A percentile compares a stretch with the other conserved stretches of the same genome.
Conservation (phyloP, 768 basidiomycete species). For the Tulasnella sp. region DNA sequence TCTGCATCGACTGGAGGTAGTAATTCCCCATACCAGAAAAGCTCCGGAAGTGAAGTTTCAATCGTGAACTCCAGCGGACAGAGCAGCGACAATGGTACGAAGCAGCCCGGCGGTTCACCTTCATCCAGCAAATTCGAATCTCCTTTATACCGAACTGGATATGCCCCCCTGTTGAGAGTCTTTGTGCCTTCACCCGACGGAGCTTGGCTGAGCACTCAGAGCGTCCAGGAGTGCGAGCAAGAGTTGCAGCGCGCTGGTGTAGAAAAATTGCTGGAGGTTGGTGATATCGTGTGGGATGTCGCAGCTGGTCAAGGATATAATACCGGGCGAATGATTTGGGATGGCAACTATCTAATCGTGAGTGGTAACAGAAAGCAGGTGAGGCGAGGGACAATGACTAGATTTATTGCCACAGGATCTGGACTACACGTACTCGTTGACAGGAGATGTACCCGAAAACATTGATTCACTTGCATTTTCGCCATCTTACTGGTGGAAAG, state of each 20-base stretch:
- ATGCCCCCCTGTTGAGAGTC: constrained; percentile 64
- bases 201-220: constrained; percentile 70
- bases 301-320: constrained; percentile 79
- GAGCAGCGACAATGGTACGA: no score
- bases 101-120: no score
- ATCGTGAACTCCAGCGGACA: no score
- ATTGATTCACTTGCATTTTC: constrained; percentile 68
- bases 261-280: constrained; percentile 45
- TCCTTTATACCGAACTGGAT: constrained; percentile 52
- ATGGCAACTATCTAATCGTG: constrained; percentile 78
- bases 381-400: no score
- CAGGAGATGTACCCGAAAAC: constrained; percentile 69
- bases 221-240: constrained; percentile 67
- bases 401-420: constrained; percentile 48
- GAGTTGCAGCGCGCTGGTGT: constrained; percentile 63
- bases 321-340: constrained; percentile 54
- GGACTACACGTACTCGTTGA: constrained; percentile 64
- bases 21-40: no score
- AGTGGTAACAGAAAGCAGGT: constrained; percentile 28
- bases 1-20: no score
- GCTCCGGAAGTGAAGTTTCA: no score
- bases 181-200: constrained; percentile 80
- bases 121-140: no score
- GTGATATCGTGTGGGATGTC: constrained; percentile 78
- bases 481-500: constrained; percentile 81